Evolutionary conservation across 106 monocot species (phyloP).

Genomic region (Dendrobium nobile): DNA sequence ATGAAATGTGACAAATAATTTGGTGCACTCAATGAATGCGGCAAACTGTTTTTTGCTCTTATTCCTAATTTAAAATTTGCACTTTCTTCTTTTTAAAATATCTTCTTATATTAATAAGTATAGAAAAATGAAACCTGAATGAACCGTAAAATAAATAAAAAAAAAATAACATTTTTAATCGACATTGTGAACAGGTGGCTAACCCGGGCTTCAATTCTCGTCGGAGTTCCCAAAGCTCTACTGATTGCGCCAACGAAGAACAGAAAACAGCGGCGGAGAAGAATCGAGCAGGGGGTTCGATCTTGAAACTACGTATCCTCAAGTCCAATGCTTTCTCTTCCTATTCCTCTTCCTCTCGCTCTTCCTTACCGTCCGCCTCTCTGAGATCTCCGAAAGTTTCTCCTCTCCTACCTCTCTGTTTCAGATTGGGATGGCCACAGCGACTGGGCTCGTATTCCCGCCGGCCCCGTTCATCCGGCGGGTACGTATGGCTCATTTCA

Average conservation of each 20-base stretch:
- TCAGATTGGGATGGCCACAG: slow-evolving; percentile 7
- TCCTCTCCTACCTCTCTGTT: background rate
- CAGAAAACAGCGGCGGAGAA: background rate
- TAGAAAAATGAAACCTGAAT: no score
- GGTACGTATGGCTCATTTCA: slow-evolving; percentile 8
- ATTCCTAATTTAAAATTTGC: no score
- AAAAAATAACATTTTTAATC: no score
- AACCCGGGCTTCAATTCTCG: background rate
- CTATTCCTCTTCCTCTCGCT: background rate
- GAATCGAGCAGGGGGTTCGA: background rate
- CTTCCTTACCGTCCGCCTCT: background rate
- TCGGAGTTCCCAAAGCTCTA: slow-evolving; percentile 3
- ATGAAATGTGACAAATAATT: no score
- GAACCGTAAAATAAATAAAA: no score
- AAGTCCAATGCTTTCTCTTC: background rate
- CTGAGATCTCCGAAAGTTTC: background rate
- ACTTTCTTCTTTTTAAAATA: no score
- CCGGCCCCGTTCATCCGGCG: slow-evolving; percentile 13
- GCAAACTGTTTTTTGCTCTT: no score
- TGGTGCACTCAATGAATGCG: no score
- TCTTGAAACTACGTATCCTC: background rate
- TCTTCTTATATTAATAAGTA: no score
- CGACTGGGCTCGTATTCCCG: slow-evolving; percentile 30
- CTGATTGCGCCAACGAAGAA: background rate
- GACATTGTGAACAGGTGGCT: no score